Conservation (phyloP, 2,329 filamentous ascomycete species). For the Xylaria sp. region DNA sequence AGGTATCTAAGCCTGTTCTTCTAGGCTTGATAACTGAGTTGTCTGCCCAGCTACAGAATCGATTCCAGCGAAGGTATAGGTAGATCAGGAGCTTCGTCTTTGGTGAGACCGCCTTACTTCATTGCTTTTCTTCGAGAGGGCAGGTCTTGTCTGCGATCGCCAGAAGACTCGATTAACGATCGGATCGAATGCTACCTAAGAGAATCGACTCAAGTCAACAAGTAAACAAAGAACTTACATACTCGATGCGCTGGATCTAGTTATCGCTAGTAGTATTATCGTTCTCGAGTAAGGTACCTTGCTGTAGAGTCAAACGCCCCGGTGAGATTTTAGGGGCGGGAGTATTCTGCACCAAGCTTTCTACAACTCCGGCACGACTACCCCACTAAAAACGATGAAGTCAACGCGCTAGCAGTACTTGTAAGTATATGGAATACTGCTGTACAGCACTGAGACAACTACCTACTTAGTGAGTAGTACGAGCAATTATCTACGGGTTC, state of each 20-base stretch:
- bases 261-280: slow-evolving; percentile 22
- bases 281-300: slow-evolving; percentile 22
- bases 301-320: slow-evolving; percentile 29
- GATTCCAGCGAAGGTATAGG: neutral
- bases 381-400: slow-evolving; percentile 31
- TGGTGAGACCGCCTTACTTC: neutral
- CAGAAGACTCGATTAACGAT: neutral
- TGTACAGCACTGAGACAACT: too few species aligned
- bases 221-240: neutral
- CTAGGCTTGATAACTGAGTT: neutral
- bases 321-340: slow-evolving; percentile 34
- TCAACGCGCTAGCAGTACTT: slow-evolving; percentile 27
- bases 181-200: neutral
- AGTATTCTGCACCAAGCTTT: slow-evolving; percentile 27
- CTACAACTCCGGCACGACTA: slow-evolving; percentile 36
- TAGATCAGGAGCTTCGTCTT: neutral
- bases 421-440: too few species aligned
- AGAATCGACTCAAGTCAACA: too few species aligned
- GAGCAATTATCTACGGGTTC: slow-evolving; percentile 11
- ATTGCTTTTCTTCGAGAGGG: neutral
- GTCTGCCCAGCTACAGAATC: neutral
- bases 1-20: neutral
- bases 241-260: neutral
- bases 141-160: neutral
- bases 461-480: too few species aligned